A percentile compares a stretch with the other conserved stretches of the same genome.
Evolutionary conservation across 768 basidiomycete genomes (phyloP).

Genomic region (Roridomyces roridus): DNA sequence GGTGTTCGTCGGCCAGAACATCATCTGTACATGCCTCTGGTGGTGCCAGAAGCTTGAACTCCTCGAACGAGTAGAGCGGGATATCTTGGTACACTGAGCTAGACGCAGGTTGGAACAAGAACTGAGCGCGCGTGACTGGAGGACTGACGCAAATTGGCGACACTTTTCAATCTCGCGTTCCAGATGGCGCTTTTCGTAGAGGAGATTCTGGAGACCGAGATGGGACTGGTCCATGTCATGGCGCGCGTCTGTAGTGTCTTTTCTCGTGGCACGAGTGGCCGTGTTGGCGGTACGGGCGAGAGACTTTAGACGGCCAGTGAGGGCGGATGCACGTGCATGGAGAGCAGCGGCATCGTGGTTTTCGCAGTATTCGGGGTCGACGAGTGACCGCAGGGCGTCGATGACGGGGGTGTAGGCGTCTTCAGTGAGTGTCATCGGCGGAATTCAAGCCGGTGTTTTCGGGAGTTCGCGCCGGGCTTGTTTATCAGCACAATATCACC

Average conservation of each 20-base stretch:
- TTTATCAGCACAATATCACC: neutral
- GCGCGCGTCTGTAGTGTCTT: conserved; percentile 77
- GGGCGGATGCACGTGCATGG: conserved; percentile 73
- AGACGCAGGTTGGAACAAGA: conserved; percentile 15
- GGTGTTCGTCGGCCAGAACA: conserved; percentile 73
- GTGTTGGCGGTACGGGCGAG: conserved; percentile 78
- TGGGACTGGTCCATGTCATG: conserved; percentile 92
- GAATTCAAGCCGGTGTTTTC: no score
- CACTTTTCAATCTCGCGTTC: conserved; percentile 94
- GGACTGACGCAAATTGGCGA: conserved; percentile 85
- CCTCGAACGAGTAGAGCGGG: conserved; percentile 70
- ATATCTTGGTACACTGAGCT: conserved; percentile 92
- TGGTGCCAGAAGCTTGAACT: conserved; percentile 75
- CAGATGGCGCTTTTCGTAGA: conserved; percentile 89
- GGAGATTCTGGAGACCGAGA: conserved; percentile 83
- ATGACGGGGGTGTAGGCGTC: conserved; percentile 57
- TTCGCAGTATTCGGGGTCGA: conserved; percentile 44
- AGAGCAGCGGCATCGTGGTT: conserved; percentile 55
- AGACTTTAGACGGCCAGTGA: conserved; percentile 81
- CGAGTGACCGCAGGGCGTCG: conserved; percentile 68
- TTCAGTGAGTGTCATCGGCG: conserved; percentile 32
- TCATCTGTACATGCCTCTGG: conserved; percentile 66
- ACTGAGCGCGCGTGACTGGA: conserved; percentile 6
- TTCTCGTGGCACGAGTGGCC: conserved; percentile 69
- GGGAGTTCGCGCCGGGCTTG: neutral